phyloP scores from a whole-genome alignment of 768 basidiomycete genomes.

The Pleurotus salmoneostramineus region DNA sequence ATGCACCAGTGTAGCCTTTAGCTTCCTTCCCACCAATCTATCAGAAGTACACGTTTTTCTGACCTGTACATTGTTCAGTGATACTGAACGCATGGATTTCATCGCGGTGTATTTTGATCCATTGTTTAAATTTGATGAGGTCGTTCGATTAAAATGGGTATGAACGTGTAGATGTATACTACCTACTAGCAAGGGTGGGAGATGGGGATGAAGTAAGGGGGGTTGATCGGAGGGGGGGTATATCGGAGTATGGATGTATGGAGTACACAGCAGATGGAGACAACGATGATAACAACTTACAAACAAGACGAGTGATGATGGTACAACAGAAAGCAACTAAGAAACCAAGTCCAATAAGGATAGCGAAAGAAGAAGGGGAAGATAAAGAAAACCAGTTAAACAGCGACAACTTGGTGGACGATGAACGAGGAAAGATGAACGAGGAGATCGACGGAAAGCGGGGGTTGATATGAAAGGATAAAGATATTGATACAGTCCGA shows the following conservation, averaged over 20 bases:
- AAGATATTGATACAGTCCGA: neutral
- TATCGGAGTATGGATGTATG: neutral
- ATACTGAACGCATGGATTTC: no score
- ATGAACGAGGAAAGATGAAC: no score
- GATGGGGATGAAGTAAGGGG: neutral
- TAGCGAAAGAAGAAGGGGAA: neutral
- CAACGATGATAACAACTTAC: neutral
- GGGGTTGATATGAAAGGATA: neutral
- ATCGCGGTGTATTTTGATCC: no score
- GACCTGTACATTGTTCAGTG: no score
- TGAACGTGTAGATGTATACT: neutral
- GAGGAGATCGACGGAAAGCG: no score
- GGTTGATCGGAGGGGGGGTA: neutral
- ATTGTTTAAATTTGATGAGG: no score
- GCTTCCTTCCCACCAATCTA: no score
- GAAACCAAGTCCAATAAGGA: slow-evolving; percentile 1
- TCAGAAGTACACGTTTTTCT: no score
- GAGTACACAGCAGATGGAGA: neutral
- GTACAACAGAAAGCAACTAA: neutral
- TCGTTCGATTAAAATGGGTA: neutral
- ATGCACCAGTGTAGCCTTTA: no score
- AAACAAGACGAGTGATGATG: neutral
- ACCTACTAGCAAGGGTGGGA: neutral
- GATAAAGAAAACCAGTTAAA: neutral
- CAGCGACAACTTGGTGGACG: neutral